phyloP scores from a whole-genome alignment of 257 asterid genomes.

The Scutellaria barbata region DNA sequence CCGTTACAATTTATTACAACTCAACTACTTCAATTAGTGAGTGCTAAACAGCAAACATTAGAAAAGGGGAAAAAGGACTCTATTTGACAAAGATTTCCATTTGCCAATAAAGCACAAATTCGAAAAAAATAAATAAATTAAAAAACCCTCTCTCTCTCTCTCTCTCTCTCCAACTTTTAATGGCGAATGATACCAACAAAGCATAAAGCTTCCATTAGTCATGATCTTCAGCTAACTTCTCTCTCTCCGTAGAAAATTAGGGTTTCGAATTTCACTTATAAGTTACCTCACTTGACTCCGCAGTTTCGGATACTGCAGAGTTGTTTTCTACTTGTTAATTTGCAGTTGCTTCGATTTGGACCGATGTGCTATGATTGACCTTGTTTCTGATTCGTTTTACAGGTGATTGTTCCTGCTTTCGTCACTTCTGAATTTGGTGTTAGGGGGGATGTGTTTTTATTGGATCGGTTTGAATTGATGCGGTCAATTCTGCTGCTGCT shows the following conservation, averaged over 20 bases:
- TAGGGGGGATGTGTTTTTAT: slow-evolving; percentile 17
- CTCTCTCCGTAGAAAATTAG: slow-evolving; percentile 35
- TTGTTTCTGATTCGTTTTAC: slow-evolving; percentile 22
- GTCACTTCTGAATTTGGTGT: slow-evolving; percentile 30
- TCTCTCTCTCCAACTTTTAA: slow-evolving; percentile 35
- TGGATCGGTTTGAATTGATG: slow-evolving; percentile 44
- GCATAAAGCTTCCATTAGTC: slow-evolving; percentile 45
- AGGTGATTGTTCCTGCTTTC: slow-evolving; percentile 24
- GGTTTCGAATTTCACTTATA: slow-evolving; percentile 27
- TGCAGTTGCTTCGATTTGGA: slow-evolving; percentile 33
- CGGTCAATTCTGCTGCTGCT: slow-evolving; percentile 33
- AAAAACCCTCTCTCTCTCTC: slow-evolving; percentile 28
- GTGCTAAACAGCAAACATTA: slow-evolving; percentile 29
- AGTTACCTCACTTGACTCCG: slow-evolving; percentile 21
- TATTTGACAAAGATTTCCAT: slow-evolving; percentile 33
- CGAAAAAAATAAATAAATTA: background rate
- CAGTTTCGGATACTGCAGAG: slow-evolving; percentile 3
- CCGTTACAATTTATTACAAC: slow-evolving; percentile 29
- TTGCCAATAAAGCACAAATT: slow-evolving; percentile 21
- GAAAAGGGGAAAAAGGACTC: slow-evolving; percentile 18
- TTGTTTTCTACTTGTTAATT: slow-evolving; percentile 23
- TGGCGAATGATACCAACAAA: slow-evolving; percentile 45
- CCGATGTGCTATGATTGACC: slow-evolving; percentile 35
- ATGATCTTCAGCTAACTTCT: slow-evolving; percentile 40
- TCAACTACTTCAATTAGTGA: slow-evolving; percentile 31